Conservation (phyloP, 2,329 filamentous ascomycete species). For the Sclerotinia spermophila region DNA sequence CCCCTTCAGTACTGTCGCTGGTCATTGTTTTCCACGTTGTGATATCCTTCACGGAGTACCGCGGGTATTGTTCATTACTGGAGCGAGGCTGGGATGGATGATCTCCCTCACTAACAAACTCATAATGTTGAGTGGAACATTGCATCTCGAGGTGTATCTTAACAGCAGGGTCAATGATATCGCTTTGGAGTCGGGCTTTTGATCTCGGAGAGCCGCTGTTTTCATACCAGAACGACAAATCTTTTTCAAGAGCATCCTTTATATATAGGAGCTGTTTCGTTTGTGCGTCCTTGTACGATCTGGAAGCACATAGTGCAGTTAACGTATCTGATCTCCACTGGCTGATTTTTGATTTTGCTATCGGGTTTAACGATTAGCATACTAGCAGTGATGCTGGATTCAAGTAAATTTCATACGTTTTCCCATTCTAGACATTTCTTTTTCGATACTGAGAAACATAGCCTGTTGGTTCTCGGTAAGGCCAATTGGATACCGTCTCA, state of each 20-base stretch:
- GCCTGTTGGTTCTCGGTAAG: not conserved
- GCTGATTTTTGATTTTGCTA: constrained; percentile 2
- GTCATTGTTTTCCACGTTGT: not conserved
- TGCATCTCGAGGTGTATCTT: not conserved
- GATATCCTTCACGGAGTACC: not conserved
- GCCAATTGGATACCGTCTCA: not conserved
- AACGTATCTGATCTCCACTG: constrained; percentile 4
- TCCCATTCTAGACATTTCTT: constrained; percentile 5
- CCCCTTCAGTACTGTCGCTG: not conserved
- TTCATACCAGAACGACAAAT: not conserved
- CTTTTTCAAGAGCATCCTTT: not conserved
- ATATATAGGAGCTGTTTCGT: not conserved
- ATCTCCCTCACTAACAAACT: not conserved
- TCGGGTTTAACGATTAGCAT: not conserved
- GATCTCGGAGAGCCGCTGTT: not conserved
- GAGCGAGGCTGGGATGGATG: not conserved
- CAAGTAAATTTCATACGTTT: not conserved
- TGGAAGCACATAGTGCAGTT: not conserved
- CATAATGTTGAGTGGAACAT: not conserved
- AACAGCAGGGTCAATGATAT: not conserved
- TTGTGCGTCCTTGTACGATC: not conserved
- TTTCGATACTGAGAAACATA: not conserved
- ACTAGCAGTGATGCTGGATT: not conserved
- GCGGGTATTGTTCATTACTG: not conserved
- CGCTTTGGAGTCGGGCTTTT: not conserved